Base-by-base conservation (phyloP, 1,284 basidiomycete genomes). In the Xerocomus amazonicus region DNA sequence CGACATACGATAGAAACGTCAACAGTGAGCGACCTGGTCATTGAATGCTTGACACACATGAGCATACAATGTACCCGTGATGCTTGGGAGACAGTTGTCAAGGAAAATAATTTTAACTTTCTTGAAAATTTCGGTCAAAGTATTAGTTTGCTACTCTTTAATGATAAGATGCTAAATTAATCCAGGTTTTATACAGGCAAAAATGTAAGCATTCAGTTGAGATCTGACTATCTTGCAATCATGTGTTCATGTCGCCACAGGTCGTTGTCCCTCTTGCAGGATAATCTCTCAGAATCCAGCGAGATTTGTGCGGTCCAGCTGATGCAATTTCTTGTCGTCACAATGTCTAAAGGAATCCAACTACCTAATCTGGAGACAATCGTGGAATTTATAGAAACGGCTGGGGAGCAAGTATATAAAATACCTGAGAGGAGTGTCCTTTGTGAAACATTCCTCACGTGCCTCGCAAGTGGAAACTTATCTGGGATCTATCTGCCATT, bases 21-120 rank as follows among this genome's bases (percentile, higher is more conserved):
- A 23, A 26, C 47, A 80, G 79, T 70, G 31, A 73, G 68, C 45
- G 72, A 73, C 29, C 44, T 68, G 3, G 59, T 78, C 17, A 51
- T 81, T 12, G 75, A 76, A 56, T 66, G 52, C 4, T 51, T 75
- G 14, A 56, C 59, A 17, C 53, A 48, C 10, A 54, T 62, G 44
- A 43, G 19, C 12, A 43, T 27, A 14, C 42, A 52, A 29, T 63
- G 49, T 47, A 34, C 35, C 8, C 46, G 52, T 17, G 50, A 61
- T n/a, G 62, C 59, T 12, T 64, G 66, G 66, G 50, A 50, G 43
- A 44, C 53, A 37, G 56, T 50, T 19, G 23, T 28, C 3, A 48
- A 52, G 6, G 60, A 64, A 16, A 27, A 26, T 23, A 39, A 39
- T 0, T 47, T 55, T 32, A 27, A 29, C 27, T 49, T 67, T 40